Percentiles rank a stretch among this genome's conserved stretches.
Evolutionary conservation across 2,329 filamentous ascomycete genomes (phyloP).

Genomic region (Ophiostoma sp.): DNA sequence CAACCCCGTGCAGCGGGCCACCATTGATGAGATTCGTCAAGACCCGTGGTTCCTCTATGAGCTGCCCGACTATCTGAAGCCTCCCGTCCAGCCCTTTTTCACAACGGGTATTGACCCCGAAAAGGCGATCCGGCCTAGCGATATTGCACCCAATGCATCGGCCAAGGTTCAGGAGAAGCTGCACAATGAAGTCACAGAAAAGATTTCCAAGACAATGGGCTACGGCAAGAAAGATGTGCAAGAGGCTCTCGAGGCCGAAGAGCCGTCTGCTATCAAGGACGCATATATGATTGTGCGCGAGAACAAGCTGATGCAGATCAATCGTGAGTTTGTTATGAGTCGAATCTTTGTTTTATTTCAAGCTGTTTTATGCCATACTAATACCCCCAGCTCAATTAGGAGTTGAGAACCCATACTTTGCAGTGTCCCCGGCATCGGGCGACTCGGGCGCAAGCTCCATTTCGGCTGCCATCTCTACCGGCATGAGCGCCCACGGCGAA

Average conservation of each 20-base stretch:
- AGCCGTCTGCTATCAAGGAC: constrained; percentile 97
- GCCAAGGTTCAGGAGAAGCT: constrained; percentile 79
- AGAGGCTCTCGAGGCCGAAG: constrained; percentile 83
- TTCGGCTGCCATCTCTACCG: constrained; percentile 52
- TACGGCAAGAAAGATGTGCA: constrained; percentile 93
- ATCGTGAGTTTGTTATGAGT: constrained; percentile 59
- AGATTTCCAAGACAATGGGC: constrained; percentile 96
- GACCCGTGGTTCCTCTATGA: constrained; percentile 93
- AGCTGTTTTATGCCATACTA: neutral
- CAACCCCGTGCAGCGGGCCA: constrained; percentile 89
- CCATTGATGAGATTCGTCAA: constrained; percentile 85
- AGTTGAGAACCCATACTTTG: constrained; percentile 41
- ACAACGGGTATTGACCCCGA: constrained; percentile 92
- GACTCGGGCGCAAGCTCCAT: constrained; percentile 44
- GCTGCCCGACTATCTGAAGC: constrained; percentile 78
- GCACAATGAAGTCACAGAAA: constrained; percentile 86
- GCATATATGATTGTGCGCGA: constrained; percentile 97
- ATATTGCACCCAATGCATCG: constrained; percentile 73
- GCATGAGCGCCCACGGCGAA: constrained; percentile 36
- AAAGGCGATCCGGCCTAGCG: constrained; percentile 78
- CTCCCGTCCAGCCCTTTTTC: constrained; percentile 83
- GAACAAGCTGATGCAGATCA: constrained; percentile 94
- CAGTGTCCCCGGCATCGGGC: constrained; percentile 39
- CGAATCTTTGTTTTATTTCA: neutral
- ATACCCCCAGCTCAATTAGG: constrained; percentile 40